These are phyloP conservation scores for Juglanconis sp. DNA, from an alignment of 2,329 filamentous ascomycete genomes.

Conservation along the genomic window DNA sequence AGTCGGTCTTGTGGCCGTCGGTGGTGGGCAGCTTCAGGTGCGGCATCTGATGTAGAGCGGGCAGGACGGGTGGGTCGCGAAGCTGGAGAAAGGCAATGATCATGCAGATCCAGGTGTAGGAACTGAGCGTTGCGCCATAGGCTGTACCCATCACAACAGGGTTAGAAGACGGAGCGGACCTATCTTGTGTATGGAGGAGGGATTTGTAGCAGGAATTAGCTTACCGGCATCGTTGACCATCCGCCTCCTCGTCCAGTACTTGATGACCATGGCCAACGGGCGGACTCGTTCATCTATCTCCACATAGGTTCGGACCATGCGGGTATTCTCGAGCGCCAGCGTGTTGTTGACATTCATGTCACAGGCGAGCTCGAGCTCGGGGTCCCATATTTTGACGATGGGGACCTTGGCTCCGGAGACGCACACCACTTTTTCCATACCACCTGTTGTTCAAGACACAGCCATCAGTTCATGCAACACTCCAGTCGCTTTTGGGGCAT, in stretches of 20 bases:
- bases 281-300: slow-evolving; percentile 87
- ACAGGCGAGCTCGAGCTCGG: slow-evolving; percentile 81
- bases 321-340: slow-evolving; percentile 88
- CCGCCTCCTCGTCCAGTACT: slow-evolving; percentile 91
- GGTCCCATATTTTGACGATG: slow-evolving; percentile 98
- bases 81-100: slow-evolving; percentile 95
- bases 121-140: slow-evolving; percentile 90
- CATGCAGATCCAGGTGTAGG: slow-evolving; percentile 99
- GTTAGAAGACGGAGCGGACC: background rate
- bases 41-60: slow-evolving; percentile 74
- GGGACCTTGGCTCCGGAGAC: slow-evolving; percentile 94
- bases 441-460: slow-evolving; percentile 64
- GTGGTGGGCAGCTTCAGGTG: slow-evolving; percentile 58
- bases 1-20: slow-evolving; percentile 69
- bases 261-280: slow-evolving; percentile 92
- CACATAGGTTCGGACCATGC: slow-evolving; percentile 97
- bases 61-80: slow-evolving; percentile 77
- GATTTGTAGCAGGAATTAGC: slow-evolving; percentile 28
- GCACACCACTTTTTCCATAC: slow-evolving; percentile 95
- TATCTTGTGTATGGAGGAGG: background rate
- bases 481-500: background rate
- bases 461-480: background rate
- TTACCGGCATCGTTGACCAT: slow-evolving; percentile 94
- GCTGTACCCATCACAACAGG: slow-evolving; percentile 46
- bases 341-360: slow-evolving; percentile 99